Conservation (phyloP, 2,329 filamentous ascomycete genomes). For the Clarireedia hainanense region DNA sequence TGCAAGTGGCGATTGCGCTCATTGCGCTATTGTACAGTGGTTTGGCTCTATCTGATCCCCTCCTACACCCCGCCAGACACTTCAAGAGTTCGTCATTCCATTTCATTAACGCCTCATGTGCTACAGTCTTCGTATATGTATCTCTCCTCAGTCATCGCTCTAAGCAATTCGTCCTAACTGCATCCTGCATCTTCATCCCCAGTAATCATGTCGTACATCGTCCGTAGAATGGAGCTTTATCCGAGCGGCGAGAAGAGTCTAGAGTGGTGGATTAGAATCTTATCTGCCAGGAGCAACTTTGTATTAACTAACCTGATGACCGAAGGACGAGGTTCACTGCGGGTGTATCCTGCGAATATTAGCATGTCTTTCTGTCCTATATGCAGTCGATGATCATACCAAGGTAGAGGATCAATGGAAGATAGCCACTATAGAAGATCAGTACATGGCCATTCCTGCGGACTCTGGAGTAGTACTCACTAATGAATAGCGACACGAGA, state of each 20-base stretch:
- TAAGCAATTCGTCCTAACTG: not conserved
- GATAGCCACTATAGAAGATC: slow-evolving; percentile 66
- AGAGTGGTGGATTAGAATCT: slow-evolving; percentile 13
- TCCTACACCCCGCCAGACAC: slow-evolving; percentile 8
- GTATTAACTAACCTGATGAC: slow-evolving; percentile 53
- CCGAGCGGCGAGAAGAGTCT: slow-evolving; percentile 60
- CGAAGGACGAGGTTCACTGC: slow-evolving; percentile 83
- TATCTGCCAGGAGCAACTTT: not conserved
- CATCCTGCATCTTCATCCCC: not conserved
- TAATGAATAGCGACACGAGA: slow-evolving; percentile 93
- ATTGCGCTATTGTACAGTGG: slow-evolving; percentile 26
- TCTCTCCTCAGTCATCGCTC: not conserved
- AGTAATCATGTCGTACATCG: not conserved
- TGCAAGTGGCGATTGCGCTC: slow-evolving; percentile 24
- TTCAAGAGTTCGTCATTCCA: slow-evolving; percentile 10
- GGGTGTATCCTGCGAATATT: slow-evolving; percentile 66
- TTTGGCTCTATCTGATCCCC: slow-evolving; percentile 10
- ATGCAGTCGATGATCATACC: slow-evolving; percentile 46
- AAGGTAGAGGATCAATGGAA: slow-evolving; percentile 93
- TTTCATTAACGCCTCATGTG: slow-evolving; percentile 24
- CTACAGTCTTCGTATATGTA: slow-evolving; percentile 12
- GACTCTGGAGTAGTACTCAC: slow-evolving; percentile 42
- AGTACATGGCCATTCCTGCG: slow-evolving; percentile 22
- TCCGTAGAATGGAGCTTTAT: slow-evolving; percentile 31
- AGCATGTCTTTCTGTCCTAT: slow-evolving; percentile 11